phyloP scores from a whole-genome alignment of 2,329 filamentous ascomycete species.

The Gremmenia infestans region DNA sequence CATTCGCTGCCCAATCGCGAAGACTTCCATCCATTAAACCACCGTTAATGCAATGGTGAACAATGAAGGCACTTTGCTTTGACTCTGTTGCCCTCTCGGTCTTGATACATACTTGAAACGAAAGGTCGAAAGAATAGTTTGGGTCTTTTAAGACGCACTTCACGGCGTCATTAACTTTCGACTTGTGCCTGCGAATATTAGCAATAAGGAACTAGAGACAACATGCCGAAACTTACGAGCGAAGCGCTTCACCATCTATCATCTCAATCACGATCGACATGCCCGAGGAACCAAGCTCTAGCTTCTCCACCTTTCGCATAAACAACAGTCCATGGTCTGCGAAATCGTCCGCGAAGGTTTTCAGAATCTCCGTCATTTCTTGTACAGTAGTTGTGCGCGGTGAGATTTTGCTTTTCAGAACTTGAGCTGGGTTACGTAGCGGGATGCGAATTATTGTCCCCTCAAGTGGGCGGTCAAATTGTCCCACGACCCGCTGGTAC shows the following conservation, averaged over 20 bases:
- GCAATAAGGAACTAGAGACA: background rate
- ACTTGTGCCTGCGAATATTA: constrained; percentile 15
- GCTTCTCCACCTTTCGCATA: constrained; percentile 28
- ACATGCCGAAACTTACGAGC: constrained; percentile 12
- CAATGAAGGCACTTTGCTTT: constrained; percentile 11
- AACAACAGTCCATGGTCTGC: constrained; percentile 29
- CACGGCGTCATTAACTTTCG: constrained; percentile 18
- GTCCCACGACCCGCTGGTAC: constrained; percentile 24
- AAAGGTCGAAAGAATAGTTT: constrained; percentile 14
- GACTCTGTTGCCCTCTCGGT: constrained; percentile 1
- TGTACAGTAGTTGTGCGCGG: constrained; percentile 17
- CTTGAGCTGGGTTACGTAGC: constrained; percentile 27
- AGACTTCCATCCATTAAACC: constrained; percentile 18
- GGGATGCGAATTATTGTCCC: constrained; percentile 34
- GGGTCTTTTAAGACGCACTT: constrained; percentile 5
- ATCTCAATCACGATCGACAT: constrained; percentile 16
- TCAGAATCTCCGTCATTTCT: constrained; percentile 27
- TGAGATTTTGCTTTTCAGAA: constrained; percentile 29
- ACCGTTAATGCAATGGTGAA: constrained; percentile 30
- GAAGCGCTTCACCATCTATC: constrained; percentile 7
- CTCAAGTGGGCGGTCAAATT: constrained; percentile 16
- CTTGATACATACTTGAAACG: constrained; percentile 14
- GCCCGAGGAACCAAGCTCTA: constrained; percentile 15
- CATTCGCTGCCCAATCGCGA: constrained; percentile 25
- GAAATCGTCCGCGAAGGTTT: constrained; percentile 27